Base-by-base conservation (phyloP, 257 asterid species). In the Thymus mandschuricus region DNA sequence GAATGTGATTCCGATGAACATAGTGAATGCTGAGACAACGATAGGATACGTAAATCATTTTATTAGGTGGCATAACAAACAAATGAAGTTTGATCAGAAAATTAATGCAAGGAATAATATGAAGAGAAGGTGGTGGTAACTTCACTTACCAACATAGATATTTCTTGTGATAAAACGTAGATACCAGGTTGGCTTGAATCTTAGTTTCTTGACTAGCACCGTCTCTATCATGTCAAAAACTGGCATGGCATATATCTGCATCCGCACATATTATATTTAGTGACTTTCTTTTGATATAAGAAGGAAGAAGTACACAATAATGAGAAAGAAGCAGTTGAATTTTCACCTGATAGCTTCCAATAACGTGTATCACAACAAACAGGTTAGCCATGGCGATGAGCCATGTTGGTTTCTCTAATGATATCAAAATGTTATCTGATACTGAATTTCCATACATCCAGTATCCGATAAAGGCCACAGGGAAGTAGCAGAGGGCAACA, bases 191-290 rank as follows among this genome's bases (percentile, higher is more conserved):
- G 98, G 96, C 82, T 52, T 87, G 81, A 89, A 87, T 34, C 68
- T 75, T n/a, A 92, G 74, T 70, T 78, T 89, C 92, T 84, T 89
- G 21, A 85, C 89, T 3, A 92, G 93, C 64, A 92, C 75, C 1
- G 96, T 86, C 75, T 92, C 98, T 10, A 89, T 69, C 98, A 89
- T 92, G 88, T 92, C 98, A 72, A 92, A 92, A 55, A 92, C 98
- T 5, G 96, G 98, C 96, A 92, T 87, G 6, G 98, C 96, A 31
- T 92, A 89, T 46, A 89, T 87, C 96, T 90, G 87, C 75, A 76
- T 41, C 27, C 38, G 31, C 7, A 27, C 13, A 4, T 38, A 15
- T 6, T 4, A 12, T 10, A 33, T 12, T 59, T 60, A 60, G 65
- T 34, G 46, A 60, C 65, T 34, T 13, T 12, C 12, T 12, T 21